Evolutionary conservation across 1,139 yeast genomes (phyloP).

Genomic region (Sugiyamaella neomexicana): DNA sequence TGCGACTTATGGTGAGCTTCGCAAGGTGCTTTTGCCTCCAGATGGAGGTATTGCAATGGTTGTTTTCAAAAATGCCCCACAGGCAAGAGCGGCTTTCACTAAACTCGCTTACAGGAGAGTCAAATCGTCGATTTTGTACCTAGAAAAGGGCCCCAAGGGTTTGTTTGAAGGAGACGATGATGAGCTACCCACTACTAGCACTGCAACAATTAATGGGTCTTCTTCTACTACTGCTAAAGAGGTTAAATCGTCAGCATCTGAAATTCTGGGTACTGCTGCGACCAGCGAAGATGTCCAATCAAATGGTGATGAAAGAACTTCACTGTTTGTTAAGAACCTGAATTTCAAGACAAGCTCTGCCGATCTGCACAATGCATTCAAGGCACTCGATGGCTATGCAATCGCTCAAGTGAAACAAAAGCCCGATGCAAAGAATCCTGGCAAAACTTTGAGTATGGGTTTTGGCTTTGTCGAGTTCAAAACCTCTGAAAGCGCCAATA

Average conservation of each 20-base stretch:
- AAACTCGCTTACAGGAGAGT: slow-evolving; percentile 84
- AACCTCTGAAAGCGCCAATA: slow-evolving; percentile 72
- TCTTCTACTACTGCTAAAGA: slow-evolving; percentile 37
- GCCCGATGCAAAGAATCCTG: slow-evolving; percentile 76
- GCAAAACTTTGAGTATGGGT: slow-evolving; percentile 82
- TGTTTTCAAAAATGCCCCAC: slow-evolving; percentile 81
- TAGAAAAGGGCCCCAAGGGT: slow-evolving; percentile 91
- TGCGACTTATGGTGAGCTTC: slow-evolving; percentile 73
- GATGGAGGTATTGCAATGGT: slow-evolving; percentile 95
- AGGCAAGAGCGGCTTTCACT: slow-evolving; percentile 87
- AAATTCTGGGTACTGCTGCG: slow-evolving; percentile 37
- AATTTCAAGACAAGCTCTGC: slow-evolving; percentile 74
- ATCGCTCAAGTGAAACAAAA: slow-evolving; percentile 83
- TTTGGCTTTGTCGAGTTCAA: slow-evolving; percentile 93
- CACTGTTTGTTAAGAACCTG: slow-evolving; percentile 87
- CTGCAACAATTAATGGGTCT: slow-evolving; percentile 31
- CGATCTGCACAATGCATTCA: slow-evolving; percentile 62
- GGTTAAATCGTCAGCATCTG: slow-evolving; percentile 34
- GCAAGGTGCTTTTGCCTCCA: slow-evolving; percentile 88
- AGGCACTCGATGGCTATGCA: slow-evolving; percentile 67
- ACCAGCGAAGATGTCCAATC: slow-evolving; percentile 47
- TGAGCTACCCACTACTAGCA: slow-evolving; percentile 41
- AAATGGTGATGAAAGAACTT: slow-evolving; percentile 59
- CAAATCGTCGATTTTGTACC: slow-evolving; percentile 79
- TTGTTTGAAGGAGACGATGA: slow-evolving; percentile 51